phyloP scores from a whole-genome alignment of 371 early-diverging fungal species.

The Sporodiniella umbellata region DNA sequence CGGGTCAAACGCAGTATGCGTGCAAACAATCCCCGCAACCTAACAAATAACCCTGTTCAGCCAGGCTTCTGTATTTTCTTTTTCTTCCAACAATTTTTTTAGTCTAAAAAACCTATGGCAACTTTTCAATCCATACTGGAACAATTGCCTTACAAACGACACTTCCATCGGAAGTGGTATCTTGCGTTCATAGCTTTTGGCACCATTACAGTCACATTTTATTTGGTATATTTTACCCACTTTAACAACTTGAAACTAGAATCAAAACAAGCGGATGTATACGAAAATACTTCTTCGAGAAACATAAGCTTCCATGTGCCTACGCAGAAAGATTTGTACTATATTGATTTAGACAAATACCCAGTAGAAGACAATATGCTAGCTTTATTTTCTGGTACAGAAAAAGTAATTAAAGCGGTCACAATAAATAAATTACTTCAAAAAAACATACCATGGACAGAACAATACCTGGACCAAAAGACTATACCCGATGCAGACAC shows the following conservation, averaged over 20 bases:
- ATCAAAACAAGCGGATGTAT: background rate
- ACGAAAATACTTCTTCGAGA: background rate
- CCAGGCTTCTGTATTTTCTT: no score
- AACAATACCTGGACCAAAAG: slow-evolving; percentile 7
- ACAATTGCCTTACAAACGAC: background rate
- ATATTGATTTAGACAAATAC: slow-evolving; percentile 17
- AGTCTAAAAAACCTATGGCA: background rate
- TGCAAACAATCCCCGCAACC: no score
- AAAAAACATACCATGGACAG: slow-evolving; percentile 2
- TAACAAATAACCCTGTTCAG: no score
- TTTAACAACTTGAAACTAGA: background rate
- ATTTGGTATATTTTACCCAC: background rate
- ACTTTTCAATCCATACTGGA: background rate
- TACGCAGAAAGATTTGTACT: slow-evolving; percentile 1
- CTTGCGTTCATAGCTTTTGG: background rate
- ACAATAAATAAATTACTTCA: background rate
- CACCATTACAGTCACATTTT: background rate
- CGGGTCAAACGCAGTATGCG: no score
- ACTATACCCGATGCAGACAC: background rate
- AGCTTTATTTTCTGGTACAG: slow-evolving; percentile 2
- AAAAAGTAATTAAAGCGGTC: background rate
- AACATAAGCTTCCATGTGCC: slow-evolving; percentile 9
- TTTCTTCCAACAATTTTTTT: no score
- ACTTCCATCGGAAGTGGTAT: background rate
- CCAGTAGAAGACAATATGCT: slow-evolving; percentile 20